Base-by-base conservation (phyloP, 2,329 filamentous ascomycete species). In the Diatrype stigma region DNA sequence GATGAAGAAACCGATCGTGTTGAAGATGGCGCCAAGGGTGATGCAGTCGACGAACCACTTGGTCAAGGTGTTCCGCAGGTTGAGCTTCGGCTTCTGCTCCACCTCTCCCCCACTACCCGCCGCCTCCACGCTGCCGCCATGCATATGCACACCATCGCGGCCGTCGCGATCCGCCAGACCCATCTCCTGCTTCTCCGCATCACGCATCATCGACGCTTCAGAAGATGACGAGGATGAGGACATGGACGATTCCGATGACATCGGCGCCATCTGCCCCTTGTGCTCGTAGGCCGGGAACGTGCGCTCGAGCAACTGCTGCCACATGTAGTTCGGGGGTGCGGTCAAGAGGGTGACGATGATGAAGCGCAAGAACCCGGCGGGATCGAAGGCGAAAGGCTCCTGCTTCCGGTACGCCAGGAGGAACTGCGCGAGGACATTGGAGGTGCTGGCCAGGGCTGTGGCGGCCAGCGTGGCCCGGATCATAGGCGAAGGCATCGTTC, bases 261-360 rank as follows among this genome's bases (percentile, higher is more conserved):
- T n/a, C 6, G 26, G 26, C 26, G 26, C 26, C n/a, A n/a, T n/a
- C 26, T 30, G 47, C 19, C 48, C 46, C 48, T 38, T 45, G 47
- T 47, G 56, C 30, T 59, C 63, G 55, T 73, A 72, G 0, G 76
- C 77, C 0, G 80, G 80, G 50, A 81, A 80, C 10, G 64, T 71
- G 21, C 70, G 68, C 63, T 83, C 80, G 28, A 83, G 72, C 28
- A 73, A 73, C 49, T 77, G 73, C 57, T 84, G 79, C 80, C 81
- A 84, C 50, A 78, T 66, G 58, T 79, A 82, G 55, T 81, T 82
- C 47, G 80, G 74, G 6, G 81, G 81, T 1, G 79, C 73, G 4
- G 76, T 76, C 40, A 83, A 65, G 50, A 83, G 63, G 2, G 78
- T 72, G 48, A 79, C 73, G 35, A 74, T 67, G 37, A 80, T 72